Base-by-base conservation (phyloP, 2,329 filamentous ascomycete species). In the Monosporascus sp. region DNA sequence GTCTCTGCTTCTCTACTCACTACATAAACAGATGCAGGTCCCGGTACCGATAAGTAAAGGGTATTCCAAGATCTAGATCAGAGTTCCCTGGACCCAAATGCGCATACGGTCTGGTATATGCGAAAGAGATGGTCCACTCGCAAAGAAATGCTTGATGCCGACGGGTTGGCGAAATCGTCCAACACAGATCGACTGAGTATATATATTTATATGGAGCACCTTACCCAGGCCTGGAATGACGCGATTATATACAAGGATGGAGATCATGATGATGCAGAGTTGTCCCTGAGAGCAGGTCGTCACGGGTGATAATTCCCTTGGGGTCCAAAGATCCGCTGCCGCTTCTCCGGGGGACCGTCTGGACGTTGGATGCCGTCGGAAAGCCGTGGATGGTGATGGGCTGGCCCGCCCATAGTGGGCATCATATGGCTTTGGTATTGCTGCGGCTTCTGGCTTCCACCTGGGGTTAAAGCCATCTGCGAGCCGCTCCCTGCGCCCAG, bases 321-420 rank as follows among this genome's bases (percentile, higher is more conserved):
- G 1, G 73, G 68, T 3, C 68, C 72, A 52, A 77, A 79, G 49
- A 80, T 53, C 45, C 80, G 70, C 60, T 81, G 79, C 48, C 80
- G 71, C 65, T 82, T 82, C 60, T 81, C 79, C 0, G 75, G 73
- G 47, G 72, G 68, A 22, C 74, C 73, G 15, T 75, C 73, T 8
- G 59, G 60, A 27, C 61, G 63, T 37, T 58, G 52, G 58, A 70
- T 61, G 37, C 60, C 58, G 9, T 70, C 70, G 3, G 65, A 57
- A 55, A 72, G 64, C 14, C 65, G 62, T 44, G 31, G 5, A 14
- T 71, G 62, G 6, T 62, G 60, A 22, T 64, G 60, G 15, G n/a
- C 6, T 17, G 64, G 60, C 31, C 61, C 60, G 22, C 57, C 63
- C 55, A 70, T 67, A 31, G 63, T 62, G 15, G 63, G 63, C 58